phyloP scores from a whole-genome alignment of 2,329 filamentous ascomycete genomes.

The Colletotrichum orchidophilum region DNA sequence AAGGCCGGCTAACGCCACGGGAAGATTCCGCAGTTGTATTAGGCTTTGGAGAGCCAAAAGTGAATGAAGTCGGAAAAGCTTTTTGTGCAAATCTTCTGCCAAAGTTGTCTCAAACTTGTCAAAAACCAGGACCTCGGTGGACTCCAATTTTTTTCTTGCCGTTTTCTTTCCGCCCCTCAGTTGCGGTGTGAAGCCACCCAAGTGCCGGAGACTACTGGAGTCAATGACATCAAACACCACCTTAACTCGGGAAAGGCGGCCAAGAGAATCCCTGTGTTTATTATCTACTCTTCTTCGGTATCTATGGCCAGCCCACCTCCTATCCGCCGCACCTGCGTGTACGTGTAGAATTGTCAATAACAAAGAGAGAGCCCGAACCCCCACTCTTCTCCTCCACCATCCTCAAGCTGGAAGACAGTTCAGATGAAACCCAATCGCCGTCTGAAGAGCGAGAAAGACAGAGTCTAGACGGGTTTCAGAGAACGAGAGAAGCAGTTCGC shows the following conservation, averaged over 20 bases:
- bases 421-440: conserved; percentile 4
- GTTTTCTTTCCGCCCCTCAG: not conserved
- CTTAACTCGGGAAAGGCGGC: conserved; percentile 16
- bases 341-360: not conserved
- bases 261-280: not conserved
- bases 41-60: not conserved
- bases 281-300: not conserved
- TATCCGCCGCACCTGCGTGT: not conserved
- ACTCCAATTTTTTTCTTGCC: not conserved
- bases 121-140: not conserved
- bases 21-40: conserved; percentile 24
- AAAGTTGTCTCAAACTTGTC: not conserved
- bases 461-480: not conserved
- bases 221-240: conserved; percentile 29
- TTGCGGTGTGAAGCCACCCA: conserved; percentile 24
- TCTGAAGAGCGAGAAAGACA: conserved; percentile 1
- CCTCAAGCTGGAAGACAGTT: not conserved
- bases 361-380: not conserved
- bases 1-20: conserved; percentile 2
- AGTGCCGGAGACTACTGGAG: conserved; percentile 27
- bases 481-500: not conserved
- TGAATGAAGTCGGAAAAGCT: not conserved
- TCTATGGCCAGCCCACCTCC: not conserved
- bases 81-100: not conserved
- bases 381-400: not conserved